Conservation (phyloP, 2,329 filamentous ascomycete genomes). For the Aspergillus texensis region DNA sequence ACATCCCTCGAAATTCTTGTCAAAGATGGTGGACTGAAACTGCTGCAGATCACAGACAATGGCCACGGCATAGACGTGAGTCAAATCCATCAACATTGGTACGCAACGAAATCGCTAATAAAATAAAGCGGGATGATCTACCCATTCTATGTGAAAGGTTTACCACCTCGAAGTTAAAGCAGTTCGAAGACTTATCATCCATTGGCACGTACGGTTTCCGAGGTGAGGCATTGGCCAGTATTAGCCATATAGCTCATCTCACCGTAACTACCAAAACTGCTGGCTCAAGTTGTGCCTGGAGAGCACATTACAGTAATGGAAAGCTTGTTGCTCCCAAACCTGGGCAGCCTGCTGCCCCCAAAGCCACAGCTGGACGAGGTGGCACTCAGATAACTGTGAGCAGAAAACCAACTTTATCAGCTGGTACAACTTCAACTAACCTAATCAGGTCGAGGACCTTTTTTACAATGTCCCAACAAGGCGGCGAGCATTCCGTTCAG, state of each 20-base stretch:
- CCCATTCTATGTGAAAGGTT: conserved; percentile 92
- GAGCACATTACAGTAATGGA: conserved; percentile 83
- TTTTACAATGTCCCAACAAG: conserved; percentile 96
- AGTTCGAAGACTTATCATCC: conserved; percentile 85
- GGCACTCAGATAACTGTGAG: conserved; percentile 87
- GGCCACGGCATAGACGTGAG: conserved; percentile 89
- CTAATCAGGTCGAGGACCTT: conserved; percentile 74
- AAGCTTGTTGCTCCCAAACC: conserved; percentile 81
- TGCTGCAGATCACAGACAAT: conserved; percentile 97
- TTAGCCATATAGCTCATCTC: conserved; percentile 96
- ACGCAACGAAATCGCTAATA: conserved; percentile 13
- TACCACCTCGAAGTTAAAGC: conserved; percentile 92
- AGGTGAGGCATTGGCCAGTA: conserved; percentile 93
- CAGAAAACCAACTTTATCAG: neutral
- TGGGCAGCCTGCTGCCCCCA: conserved; percentile 82
- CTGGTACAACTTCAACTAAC: conserved; percentile 7
- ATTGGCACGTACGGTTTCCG: conserved; percentile 98
- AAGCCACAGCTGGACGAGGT: conserved; percentile 79
- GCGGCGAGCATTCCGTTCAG: conserved; percentile 83
- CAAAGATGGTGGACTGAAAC: conserved; percentile 92
- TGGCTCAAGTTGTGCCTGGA: conserved; percentile 85
- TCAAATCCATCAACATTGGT: conserved; percentile 9
- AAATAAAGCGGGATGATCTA: conserved; percentile 77
- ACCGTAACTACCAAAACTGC: conserved; percentile 93
- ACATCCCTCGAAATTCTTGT: conserved; percentile 87